A percentile compares a stretch with the other conserved stretches of the same genome.
phyloP scores from a whole-genome alignment of 371 early-diverging fungal genomes.

The Saksenaea vasiformis region DNA sequence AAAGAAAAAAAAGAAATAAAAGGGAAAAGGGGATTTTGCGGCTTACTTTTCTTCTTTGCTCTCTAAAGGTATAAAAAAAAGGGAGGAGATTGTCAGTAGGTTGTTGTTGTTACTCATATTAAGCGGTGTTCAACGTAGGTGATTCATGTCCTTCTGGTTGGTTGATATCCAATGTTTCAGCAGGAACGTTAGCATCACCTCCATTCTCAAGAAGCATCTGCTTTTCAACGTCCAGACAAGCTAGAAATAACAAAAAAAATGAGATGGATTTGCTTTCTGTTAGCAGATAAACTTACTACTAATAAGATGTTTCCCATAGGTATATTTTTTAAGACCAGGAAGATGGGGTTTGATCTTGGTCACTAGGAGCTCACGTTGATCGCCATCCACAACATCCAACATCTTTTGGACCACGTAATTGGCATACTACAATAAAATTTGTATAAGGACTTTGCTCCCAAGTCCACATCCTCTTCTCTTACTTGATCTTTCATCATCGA shows the following conservation, averaged over 20 bases:
- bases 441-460: neutral
- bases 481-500: constrained; percentile 97
- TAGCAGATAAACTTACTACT: constrained; percentile 50
- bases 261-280: neutral
- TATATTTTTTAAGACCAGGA: constrained; percentile 88
- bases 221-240: neutral
- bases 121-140: neutral
- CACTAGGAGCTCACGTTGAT: constrained; percentile 83
- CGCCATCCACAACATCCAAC: constrained; percentile 93
- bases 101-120: neutral
- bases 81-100: neutral
- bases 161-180: neutral
- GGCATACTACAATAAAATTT: constrained; percentile 67
- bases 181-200: neutral
- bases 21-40: neutral
- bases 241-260: neutral
- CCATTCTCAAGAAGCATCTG: neutral
- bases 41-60: neutral
- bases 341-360: constrained; percentile 89
- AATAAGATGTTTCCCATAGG: constrained; percentile 97
- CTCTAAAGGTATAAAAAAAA: constrained; percentile 5
- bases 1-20: neutral
- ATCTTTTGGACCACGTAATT: constrained; percentile 99
- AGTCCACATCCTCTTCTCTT: neutral
- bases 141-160: neutral